Conservation (phyloP, 2,329 filamentous ascomycete genomes). For the Colletotrichum tabaci region DNA sequence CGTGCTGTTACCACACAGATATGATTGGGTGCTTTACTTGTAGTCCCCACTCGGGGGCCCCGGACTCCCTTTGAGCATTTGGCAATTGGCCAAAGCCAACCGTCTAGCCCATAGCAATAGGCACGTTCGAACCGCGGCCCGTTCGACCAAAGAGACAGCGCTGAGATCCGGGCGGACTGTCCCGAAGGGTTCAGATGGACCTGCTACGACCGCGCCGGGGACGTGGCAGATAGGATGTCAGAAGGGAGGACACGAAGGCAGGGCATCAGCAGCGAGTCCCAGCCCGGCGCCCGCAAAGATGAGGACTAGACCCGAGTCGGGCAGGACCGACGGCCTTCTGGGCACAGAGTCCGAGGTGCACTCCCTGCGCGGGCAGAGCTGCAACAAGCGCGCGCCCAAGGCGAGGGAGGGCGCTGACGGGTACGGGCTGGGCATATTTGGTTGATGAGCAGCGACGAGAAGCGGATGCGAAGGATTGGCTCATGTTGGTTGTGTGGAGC, state of each 20-base stretch:
- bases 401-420: neutral
- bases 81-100: neutral
- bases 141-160: neutral
- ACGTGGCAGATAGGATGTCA: neutral
- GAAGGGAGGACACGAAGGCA: slow-evolving; percentile 1
- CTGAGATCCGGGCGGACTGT: neutral
- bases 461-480: neutral
- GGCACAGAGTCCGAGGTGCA: neutral
- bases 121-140: neutral
- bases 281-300: neutral
- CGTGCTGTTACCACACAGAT: slow-evolving; percentile 1
- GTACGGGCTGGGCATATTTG: neutral
- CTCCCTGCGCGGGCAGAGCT: neutral
- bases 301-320: neutral
- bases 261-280: neutral
- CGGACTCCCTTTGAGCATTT: no score
- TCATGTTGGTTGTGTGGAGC: no score
- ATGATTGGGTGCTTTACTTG: neutral
- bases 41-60: no score
- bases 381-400: neutral
- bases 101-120: neutral
- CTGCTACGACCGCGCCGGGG: slow-evolving; percentile 17
- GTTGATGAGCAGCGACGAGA: neutral
- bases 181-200: slow-evolving; percentile 31
- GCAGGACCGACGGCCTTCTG: neutral